A percentile compares a stretch with the other conserved stretches of the same genome.
Evolutionary conservation across 1,139 yeast species (phyloP).

Genomic region (Kodamaea ohmeri): DNA sequence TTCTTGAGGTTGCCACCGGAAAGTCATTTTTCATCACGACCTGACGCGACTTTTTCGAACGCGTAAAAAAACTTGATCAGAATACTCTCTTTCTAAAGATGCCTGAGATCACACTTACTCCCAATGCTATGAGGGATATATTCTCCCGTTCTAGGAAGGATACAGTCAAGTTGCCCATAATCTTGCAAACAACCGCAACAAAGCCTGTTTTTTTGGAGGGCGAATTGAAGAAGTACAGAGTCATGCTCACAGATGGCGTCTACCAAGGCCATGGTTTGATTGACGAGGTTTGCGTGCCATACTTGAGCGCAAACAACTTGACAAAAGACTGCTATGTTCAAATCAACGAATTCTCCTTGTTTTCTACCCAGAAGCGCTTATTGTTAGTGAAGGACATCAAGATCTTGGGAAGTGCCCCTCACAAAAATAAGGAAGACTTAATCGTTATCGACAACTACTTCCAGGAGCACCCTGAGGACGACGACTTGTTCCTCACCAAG

Average conservation of each 20-base stretch:
- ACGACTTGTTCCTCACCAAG: slow-evolving; percentile 26
- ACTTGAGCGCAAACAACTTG: slow-evolving; percentile 48
- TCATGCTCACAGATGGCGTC: slow-evolving; percentile 63
- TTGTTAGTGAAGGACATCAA: slow-evolving; percentile 53
- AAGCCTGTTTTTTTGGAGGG: slow-evolving; percentile 42
- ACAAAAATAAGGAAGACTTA: slow-evolving; percentile 36
- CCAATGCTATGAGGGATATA: slow-evolving; percentile 16
- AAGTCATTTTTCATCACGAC: neutral
- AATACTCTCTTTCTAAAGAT: slow-evolving; percentile 6
- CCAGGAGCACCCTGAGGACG: slow-evolving; percentile 54
- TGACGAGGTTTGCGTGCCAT: slow-evolving; percentile 55
- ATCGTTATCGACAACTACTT: slow-evolving; percentile 53
- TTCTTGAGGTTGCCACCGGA: too few species aligned
- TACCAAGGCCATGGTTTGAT: slow-evolving; percentile 63
- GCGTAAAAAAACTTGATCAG: slow-evolving; percentile 7
- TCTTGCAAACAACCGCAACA: slow-evolving; percentile 47
- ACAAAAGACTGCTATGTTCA: slow-evolving; percentile 32
- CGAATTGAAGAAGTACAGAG: slow-evolving; percentile 49
- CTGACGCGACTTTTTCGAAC: slow-evolving; percentile 7
- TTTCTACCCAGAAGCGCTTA: slow-evolving; percentile 51
- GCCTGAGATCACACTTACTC: slow-evolving; percentile 9
- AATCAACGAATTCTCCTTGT: slow-evolving; percentile 45
- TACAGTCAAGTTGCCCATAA: slow-evolving; percentile 10
- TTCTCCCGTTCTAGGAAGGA: slow-evolving; percentile 15
- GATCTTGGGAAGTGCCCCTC: slow-evolving; percentile 41